These are phyloP conservation scores for Paracamarosporium sp. DNA, from an alignment of 2,329 filamentous ascomycete genomes.

Conservation along the genomic window DNA sequence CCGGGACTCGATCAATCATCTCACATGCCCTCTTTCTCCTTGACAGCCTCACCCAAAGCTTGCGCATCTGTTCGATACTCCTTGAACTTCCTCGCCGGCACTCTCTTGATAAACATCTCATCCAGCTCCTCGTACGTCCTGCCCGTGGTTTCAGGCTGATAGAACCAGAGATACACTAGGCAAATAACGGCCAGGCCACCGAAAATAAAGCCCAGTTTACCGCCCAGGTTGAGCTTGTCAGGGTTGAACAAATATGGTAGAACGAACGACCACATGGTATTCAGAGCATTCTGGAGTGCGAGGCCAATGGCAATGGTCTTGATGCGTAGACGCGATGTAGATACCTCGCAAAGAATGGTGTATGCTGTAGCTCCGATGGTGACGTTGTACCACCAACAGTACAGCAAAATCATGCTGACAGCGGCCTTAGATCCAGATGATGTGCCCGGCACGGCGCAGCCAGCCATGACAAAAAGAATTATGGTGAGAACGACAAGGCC, in stretches of 20 bases:
- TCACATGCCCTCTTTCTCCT: slow-evolving; percentile 16
- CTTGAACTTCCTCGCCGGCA: slow-evolving; percentile 28
- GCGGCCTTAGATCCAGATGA: slow-evolving; percentile 62
- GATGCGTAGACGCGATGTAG: slow-evolving; percentile 79
- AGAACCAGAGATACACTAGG: slow-evolving; percentile 78
- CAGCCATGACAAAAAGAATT: slow-evolving; percentile 69
- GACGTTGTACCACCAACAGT: slow-evolving; percentile 76
- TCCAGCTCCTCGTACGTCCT: slow-evolving; percentile 85
- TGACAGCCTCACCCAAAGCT: slow-evolving; percentile 19
- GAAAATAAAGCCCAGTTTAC: slow-evolving; percentile 86
- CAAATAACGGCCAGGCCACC: slow-evolving; percentile 78
- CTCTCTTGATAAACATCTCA: slow-evolving; percentile 70
- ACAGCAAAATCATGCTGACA: slow-evolving; percentile 40
- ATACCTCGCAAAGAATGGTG: slow-evolving; percentile 81
- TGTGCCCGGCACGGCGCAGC: slow-evolving; percentile 23
- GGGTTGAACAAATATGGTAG: slow-evolving; percentile 50
- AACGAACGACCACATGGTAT: slow-evolving; percentile 48
- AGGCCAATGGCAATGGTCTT: slow-evolving; percentile 63
- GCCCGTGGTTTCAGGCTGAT: slow-evolving; percentile 77
- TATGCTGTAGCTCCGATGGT: slow-evolving; percentile 88
- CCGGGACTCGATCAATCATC: not conserved
- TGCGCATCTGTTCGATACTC: slow-evolving; percentile 21
- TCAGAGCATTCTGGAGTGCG: slow-evolving; percentile 39
- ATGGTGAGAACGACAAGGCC: slow-evolving; percentile 65
- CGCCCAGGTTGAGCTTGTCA: slow-evolving; percentile 65